Evolutionary conservation across 768 basidiomycete species (phyloP).

Genomic region (Hypholoma fasciculare): DNA sequence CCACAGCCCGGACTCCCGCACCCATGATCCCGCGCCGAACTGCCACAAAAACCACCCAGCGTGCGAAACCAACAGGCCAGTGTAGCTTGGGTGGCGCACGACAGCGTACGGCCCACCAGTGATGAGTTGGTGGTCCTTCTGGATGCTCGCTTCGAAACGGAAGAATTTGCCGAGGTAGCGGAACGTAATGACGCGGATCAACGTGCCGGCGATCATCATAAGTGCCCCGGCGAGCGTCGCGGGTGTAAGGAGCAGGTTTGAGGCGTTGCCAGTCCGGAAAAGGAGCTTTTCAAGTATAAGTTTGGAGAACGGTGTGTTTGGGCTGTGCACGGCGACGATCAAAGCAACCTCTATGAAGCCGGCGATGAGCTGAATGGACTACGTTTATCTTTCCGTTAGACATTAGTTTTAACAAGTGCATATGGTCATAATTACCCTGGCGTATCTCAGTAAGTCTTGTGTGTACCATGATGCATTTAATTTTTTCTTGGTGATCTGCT

Average conservation of each 20-base stretch:
- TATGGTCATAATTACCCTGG: background rate
- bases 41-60: background rate
- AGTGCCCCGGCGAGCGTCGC: background rate
- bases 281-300: background rate
- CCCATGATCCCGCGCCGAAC: background rate
- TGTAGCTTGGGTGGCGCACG: background rate
- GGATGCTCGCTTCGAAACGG: background rate
- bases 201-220: background rate
- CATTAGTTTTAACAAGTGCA: too few species aligned
- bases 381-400: too few species aligned
- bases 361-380: background rate
- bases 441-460: constrained; percentile 4
- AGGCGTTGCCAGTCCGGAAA: background rate
- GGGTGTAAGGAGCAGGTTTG: background rate
- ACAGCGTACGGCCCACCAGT: background rate
- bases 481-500: background rate
- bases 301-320: background rate
- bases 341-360: background rate
- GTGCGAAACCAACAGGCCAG: background rate
- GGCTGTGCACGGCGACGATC: background rate
- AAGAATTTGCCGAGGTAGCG: background rate
- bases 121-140: background rate
- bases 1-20: too few species aligned
- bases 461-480: background rate
- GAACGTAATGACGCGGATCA: background rate